These are phyloP conservation scores for Phaeophleospora eucalypticola DNA, from an alignment of 2,329 filamentous ascomycete species.

Conservation along the genomic window DNA sequence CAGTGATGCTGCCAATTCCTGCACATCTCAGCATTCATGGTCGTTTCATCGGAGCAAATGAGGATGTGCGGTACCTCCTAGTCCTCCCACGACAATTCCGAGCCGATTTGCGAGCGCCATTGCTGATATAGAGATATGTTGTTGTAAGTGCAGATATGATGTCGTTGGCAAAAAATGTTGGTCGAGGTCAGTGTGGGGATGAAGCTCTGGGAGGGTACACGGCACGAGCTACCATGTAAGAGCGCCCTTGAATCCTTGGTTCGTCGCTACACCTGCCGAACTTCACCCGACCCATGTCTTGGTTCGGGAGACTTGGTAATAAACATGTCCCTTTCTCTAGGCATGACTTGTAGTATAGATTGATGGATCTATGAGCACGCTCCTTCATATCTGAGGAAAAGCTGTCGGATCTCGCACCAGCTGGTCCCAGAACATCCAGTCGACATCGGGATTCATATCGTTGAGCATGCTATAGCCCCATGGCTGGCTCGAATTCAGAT, in stretches of 20 bases:
- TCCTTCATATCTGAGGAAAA: not conserved
- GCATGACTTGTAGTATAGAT: too few species aligned
- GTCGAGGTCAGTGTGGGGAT: not conserved
- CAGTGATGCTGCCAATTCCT: slow-evolving; percentile 44
- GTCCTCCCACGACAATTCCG: not conserved
- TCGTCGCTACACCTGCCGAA: not conserved
- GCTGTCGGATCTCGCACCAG: slow-evolving; percentile 11
- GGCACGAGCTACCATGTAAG: too few species aligned
- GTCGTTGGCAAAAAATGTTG: not conserved
- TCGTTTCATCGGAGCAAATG: not conserved
- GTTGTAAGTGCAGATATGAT: not conserved
- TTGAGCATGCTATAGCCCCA: slow-evolving; percentile 9
- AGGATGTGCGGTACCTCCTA: not conserved
- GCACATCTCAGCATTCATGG: too few species aligned
- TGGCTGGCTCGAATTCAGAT: slow-evolving; percentile 10
- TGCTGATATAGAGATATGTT: too few species aligned
- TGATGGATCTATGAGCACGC: too few species aligned
- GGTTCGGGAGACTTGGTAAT: too few species aligned
- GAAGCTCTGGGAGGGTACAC: not conserved
- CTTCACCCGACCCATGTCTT: too few species aligned
- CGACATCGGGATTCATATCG: slow-evolving; percentile 9
- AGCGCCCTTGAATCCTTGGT: not conserved
- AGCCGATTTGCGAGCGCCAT: not conserved
- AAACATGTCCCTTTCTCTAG: too few species aligned
- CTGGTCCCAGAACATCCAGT: slow-evolving; percentile 21